Evolutionary conservation across 1,284 basidiomycete species (phyloP), one percentile per base, ranked within the genome.

Genomic region (Papiliotrema fonsecae): DNA sequence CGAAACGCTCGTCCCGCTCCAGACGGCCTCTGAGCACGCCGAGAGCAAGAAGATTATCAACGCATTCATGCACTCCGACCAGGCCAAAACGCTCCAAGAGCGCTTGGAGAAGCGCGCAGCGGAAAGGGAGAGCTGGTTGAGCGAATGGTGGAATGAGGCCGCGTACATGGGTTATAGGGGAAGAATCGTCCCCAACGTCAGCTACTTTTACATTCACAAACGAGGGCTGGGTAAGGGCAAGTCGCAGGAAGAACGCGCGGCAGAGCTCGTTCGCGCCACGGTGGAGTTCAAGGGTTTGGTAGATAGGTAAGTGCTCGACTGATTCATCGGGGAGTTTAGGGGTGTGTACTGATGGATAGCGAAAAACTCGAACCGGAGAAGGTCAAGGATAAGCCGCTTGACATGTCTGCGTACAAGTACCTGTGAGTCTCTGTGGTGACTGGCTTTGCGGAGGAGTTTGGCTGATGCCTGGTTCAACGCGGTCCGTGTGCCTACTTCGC

Each of bases 81-180:
- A 84, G 49, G 82, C 85, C 7, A 78, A 80, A 36, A 81, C 83
- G 51, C 80, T 97, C n/a, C 93, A 97, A 75, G 72, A 77, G 49
- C 79, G 94, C 4, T 79, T 97, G 34, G 77, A 89, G 64, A 78
- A 80, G 25, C 81, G 92, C 4, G 88, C 89, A 0, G 53, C 58
- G 25, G 67, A 68, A 37, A 74, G 70, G 51, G 81, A 82, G 59
- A 93, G 80, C 76, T 99, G 94, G 94, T 79, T 99, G 28, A 80
- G 81, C 47, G 90, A 96, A 50, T 98, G 94, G 94, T 99, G 94
- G 94, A 96, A 97, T 73, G 89, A 97, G 36, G 81, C 74, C 9
- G 93, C 92, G 22, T 80, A 80, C 67, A 75, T 77, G 72, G 68
- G 69, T 10, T 75, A 73, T 55, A 65, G 78, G 30, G 78, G 96